Evolutionary conservation across 179 eudicot species (phyloP).

Genomic region (Actinidia polygama): DNA sequence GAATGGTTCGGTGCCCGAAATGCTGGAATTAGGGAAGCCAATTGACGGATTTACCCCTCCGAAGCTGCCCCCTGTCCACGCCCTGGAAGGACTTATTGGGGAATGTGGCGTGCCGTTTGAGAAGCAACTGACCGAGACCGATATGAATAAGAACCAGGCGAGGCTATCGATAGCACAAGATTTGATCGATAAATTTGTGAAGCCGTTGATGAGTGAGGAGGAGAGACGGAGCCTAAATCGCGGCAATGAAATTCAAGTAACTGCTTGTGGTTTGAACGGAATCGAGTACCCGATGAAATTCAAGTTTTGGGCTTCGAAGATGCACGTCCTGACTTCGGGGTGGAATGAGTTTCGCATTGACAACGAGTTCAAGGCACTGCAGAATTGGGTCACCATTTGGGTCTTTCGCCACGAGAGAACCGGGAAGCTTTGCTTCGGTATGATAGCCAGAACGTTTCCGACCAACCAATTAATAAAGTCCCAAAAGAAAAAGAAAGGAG

Average conservation of each 20-base stretch:
- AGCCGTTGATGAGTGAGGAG: not conserved
- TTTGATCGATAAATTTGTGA: not conserved
- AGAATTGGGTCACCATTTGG: constrained; percentile 25
- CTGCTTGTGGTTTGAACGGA: constrained; percentile 23
- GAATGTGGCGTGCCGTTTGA: constrained; percentile 24
- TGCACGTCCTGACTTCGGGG: constrained; percentile 3
- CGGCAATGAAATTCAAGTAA: not conserved
- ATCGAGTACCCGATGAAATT: constrained; percentile 8
- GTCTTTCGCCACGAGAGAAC: constrained; percentile 11
- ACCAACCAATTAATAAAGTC: not conserved
- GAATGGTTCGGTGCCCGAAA: not conserved
- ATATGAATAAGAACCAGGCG: not conserved
- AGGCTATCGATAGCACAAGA: constrained; percentile 2
- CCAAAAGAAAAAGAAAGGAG: no score
- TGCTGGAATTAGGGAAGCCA: not conserved
- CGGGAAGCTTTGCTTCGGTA: constrained; percentile 7
- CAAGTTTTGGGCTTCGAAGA: constrained; percentile 12
- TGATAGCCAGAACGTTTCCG: constrained; percentile 12
- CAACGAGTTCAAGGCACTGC: not conserved
- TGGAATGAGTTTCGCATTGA: constrained; percentile 14
- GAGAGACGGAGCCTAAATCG: not conserved
- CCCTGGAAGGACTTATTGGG: not conserved
- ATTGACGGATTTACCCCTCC: constrained; percentile 19
- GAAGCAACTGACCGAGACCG: constrained; percentile 19
- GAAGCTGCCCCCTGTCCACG: not conserved